These are phyloP conservation scores for Entrophospora sp. DNA, from an alignment of 192 early-diverging fungal genomes.

Conservation along the genomic window DNA sequence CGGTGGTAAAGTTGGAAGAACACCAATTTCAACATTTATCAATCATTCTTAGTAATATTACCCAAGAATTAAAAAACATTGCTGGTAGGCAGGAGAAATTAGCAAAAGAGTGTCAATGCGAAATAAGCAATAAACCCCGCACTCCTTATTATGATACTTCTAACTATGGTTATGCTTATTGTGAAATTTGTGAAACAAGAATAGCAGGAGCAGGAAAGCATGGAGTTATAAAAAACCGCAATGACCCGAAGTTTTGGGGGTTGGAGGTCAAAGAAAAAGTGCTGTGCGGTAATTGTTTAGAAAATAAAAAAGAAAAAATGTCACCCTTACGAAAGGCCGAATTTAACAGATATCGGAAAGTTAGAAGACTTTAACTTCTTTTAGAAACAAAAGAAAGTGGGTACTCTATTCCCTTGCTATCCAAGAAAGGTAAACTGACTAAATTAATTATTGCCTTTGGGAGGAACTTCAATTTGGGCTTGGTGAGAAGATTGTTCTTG, in stretches of 20 bases:
- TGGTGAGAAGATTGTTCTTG: constrained; percentile 12
- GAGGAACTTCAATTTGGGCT: background rate
- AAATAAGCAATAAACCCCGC: background rate
- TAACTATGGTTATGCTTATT: background rate
- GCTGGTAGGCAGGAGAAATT: background rate
- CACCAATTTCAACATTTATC: no score
- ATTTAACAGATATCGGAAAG: constrained; percentile 2
- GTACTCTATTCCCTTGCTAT: no score
- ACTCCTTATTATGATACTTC: background rate
- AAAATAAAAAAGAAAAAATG: background rate
- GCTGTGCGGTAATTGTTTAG: background rate
- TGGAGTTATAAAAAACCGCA: background rate
- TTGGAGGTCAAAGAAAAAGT: background rate
- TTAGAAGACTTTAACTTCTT: background rate
- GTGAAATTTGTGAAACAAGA: background rate
- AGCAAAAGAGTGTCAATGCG: background rate
- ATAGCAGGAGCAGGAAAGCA: background rate
- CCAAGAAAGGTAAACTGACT: no score
- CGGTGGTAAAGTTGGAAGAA: no score
- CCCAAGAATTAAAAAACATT: no score
- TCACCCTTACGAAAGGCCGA: background rate
- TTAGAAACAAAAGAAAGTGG: no score
- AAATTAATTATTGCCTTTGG: no score
- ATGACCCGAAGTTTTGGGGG: background rate
- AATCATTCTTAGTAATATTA: no score